Evolutionary conservation across 495 filamentous ascomycete species (phyloP), one percentile per base, ranked within the genome.

Genomic region (Penicillium bialowiezense): DNA sequence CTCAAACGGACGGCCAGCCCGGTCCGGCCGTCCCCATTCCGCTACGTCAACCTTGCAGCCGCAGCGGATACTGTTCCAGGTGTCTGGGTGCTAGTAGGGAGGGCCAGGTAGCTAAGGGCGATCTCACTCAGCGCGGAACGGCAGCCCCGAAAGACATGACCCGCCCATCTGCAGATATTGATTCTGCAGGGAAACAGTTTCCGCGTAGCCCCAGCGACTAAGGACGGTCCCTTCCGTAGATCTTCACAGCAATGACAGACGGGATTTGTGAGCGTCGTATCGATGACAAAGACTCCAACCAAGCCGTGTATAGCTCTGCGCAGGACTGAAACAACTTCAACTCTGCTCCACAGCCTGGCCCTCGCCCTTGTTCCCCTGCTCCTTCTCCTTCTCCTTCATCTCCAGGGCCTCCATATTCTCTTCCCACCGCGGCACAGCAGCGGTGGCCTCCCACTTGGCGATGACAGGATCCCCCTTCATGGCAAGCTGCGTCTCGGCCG

Each of bases 371-470:
- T 37, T 8, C 23, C 3, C 8, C 23, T 26, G 4, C 23, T 46
- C 39, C 23, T 44, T 34, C 37, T 45, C 41, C 18, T 32, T 33
- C 51, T 69, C 63, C 53, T 64, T 70, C 59, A 59, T 58, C 52
- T 77, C 71, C 37, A 73, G 44, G 3, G 58, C 61, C 37, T 72
- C 70, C 68, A 73, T 72, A 48, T 73, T 74, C 54, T 70, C 68
- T 44, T 73, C 70, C 70, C 70, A 73, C 21, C 53, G 52, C 28
- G 67, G 56, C 33, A 80, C 62, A 14, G 44, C 55, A 34, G 83
- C 67, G 41, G 67, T 75, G 34, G 68, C 70, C 47, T 81, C 70
- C 72, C 84, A 78, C 41, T 51, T 62, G 44, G 69, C 70, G 10
- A 85, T 62, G 12, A 72, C 59, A 24, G 36, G 36, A 49, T 75